A percentile compares a stretch with the other conserved stretches of the same genome.
phyloP scores from a whole-genome alignment of 1,284 basidiomycete species.

The Boletus smithii region DNA sequence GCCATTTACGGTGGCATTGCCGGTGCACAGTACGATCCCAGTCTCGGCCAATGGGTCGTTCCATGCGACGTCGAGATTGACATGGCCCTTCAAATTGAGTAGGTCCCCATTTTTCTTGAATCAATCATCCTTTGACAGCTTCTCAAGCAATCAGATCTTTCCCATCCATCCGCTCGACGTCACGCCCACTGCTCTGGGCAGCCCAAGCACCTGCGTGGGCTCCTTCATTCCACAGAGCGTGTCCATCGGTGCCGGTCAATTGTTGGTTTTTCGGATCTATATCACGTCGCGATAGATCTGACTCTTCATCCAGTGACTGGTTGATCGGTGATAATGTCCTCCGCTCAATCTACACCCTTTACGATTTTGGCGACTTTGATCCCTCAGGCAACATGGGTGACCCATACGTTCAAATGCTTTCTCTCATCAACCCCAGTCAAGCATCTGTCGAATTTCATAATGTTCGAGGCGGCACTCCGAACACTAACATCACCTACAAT shows the following conservation, averaged over 20 bases:
- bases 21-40: conserved; percentile 54
- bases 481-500: conserved; percentile 65
- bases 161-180: conserved; percentile 77
- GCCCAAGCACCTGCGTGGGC: conserved; percentile 56
- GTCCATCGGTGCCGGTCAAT: conserved; percentile 54
- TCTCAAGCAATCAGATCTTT: conserved; percentile 56
- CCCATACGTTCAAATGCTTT: conserved; percentile 71
- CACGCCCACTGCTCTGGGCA: conserved; percentile 44
- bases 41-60: conserved; percentile 58
- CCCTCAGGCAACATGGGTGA: conserved; percentile 58
- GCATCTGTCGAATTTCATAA: conserved; percentile 69
- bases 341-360: conserved; percentile 80
- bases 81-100: conserved; percentile 74
- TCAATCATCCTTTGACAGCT: conserved; percentile 8
- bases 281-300: conserved; percentile 2
- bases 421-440: conserved; percentile 61
- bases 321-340: conserved; percentile 79
- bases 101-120: conserved; percentile 26
- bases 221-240: conserved; percentile 65
- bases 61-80: conserved; percentile 71
- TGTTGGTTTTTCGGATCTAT: conserved; percentile 45
- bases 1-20: conserved; percentile 62
- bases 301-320: conserved; percentile 55
- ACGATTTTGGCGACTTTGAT: conserved; percentile 82
- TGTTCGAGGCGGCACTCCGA: conserved; percentile 58